Evolutionary conservation across 805 yeast species (phyloP), one percentile per base, ranked within the genome.

Genomic region (Teunomyces gatunensis): DNA sequence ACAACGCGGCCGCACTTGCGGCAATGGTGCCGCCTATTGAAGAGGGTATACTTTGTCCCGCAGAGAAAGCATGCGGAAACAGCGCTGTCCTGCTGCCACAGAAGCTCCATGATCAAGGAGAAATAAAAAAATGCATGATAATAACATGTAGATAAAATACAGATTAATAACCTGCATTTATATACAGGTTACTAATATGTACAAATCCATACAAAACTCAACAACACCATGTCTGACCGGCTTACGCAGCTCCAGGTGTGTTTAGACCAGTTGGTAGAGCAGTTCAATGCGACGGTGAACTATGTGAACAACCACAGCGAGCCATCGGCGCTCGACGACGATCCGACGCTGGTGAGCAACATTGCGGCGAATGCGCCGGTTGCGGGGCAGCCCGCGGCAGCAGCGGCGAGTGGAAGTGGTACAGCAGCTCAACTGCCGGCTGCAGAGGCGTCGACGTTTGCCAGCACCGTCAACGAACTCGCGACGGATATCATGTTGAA

Each of bases 231-330:
- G 95, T 76, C 96, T 0, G 98, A 91, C 67, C 75, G 97, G 60
- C 73, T 91, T 32, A 89, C 97, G 2, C 98, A 91, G 63, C 76
- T 91, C 20, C 98, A 91, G 59, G 78, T 87, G 39, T 89, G 97
- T 56, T 72, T 91, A 32, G 98, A 91, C 64, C 90, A 81, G 62
- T 76, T 87, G 50, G 79, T 85, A 49, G 94, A 87, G 51, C 91
- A 86, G 66, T 85, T 87, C 68, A 81, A 84, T 55, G 88, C 92
- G 2, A 83, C 94, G 2, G 69, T 87, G 45, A 84, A 85, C 59
- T 87, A 86, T 59, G 85, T 89, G 37, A 73, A 68, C 47, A 57
- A 63, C 30, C 61, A 69, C 52, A 61, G 73, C 49, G 73, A 67
- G 41, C 61, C 67, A 35, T 73, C 71, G 6, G 56, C 60, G 13